Evolutionary conservation across 805 yeast genomes (phyloP), one percentile per base, ranked within the genome.

Genomic region (Teunomyces cretensis): DNA sequence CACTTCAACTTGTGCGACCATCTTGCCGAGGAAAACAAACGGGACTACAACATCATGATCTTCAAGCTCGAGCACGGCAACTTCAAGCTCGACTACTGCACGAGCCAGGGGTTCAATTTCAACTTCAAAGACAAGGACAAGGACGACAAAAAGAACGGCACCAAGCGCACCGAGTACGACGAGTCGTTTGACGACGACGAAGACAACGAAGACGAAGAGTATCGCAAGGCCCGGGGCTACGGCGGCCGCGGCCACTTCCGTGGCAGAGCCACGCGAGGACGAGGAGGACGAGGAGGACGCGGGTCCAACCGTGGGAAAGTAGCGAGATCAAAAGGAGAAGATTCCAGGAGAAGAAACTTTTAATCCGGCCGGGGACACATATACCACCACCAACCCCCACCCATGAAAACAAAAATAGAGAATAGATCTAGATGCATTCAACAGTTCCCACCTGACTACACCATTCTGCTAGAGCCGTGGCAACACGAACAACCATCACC

Each of bases 1-100:
- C 88, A 86, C 61, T 83, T 82, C 61, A 84, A 84, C 54, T 66
- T 86, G 37, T 79, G 89, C 54, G 92, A 86, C 57, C 74, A 57
- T 39, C 42, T 51, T 4, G 48, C 57, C 37, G 46, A 47, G 13
- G 31, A 19, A n/a, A 39, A 16, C 24, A 28, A 36, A 41, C 39
- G 27, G 32, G 54, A 57, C 40, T 53, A 48, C 70, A 51, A 89
- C 86, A 6, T 61, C 65, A 41, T 66, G 82, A 43, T 62, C 68
- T 39, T 65, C 79, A 45, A 68, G 67, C 43, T 66, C 70, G 47
- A 66, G 57, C 32, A 42, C 42, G 81, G 85, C 2, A 62, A 70
- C 41, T 67, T 85, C 44, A 70, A 72, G 33, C 72, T 81, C 60
- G 80, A 60, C 22, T 50, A 80, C 43, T 70, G 81, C 35, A 59